Base-by-base conservation (phyloP, 129 eudicot genomes). In the Glebionis coronaria region DNA sequence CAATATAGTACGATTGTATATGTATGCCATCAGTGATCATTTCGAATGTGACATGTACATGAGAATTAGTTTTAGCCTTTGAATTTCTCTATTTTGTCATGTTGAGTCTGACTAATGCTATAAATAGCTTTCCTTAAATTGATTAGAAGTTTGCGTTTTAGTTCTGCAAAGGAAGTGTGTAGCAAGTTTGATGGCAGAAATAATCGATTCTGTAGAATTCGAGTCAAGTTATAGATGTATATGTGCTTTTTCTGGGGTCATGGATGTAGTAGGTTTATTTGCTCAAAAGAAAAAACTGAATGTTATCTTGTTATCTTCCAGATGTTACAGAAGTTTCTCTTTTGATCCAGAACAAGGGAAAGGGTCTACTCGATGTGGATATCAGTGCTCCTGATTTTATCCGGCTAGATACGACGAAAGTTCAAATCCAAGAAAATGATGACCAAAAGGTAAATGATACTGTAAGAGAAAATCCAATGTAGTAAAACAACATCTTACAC, bases 301-400 rank as follows among this genome's bases (percentile, higher is more conserved):
- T 61, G 63, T 49, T 57, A 20, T 61, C 50, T 73, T 68, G 13
- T 76, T 31, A 28, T 71, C 56, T 68, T 56, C 55, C 87, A 87
- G 97, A 91, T 27, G 87, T 92, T 65, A 90, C 95, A 12, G 81
- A 83, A 46, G 90, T 91, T 70, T 87, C 88, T 25, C 90, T 91
- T 74, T 64, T 84, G 75, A 83, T 91, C 62, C 92, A 81, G 65
- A 91, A 91, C 73, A 87, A 79, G 68, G 97, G 93, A 78, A 87
- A 85, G 71, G 84, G 73, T 27, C 31, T 77, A 21, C 73, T 82
- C 21, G 76, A 42, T 28, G 82, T 91, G 61, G 68, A 73, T 60
- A 87, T 91, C 68, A 65, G 73, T 27, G 90, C 93, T 70, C 97
- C 97, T 73, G 73, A 75, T 45, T 82, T 76, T 80, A 93, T 91